A percentile compares a stretch with the other conserved stretches of the same genome.
Conservation (phyloP, 257 asterid species). For the Solanum gracilifrons region DNA sequence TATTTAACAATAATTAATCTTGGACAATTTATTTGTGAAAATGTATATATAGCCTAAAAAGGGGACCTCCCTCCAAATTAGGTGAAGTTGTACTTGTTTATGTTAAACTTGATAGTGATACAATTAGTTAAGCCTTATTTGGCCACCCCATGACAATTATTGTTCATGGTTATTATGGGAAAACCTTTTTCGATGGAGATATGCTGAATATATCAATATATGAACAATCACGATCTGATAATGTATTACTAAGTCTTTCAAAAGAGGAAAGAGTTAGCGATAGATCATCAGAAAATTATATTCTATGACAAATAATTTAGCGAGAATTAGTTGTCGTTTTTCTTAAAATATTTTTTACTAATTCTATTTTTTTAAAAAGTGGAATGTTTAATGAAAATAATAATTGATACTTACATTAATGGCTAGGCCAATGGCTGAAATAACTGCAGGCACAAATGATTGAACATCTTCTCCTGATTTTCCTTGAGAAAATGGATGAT, state of each 20-base stretch:
- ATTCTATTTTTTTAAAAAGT: background rate
- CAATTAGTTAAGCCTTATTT: background rate
- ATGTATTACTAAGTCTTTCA: too few species aligned
- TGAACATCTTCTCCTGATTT: background rate
- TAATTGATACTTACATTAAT: background rate
- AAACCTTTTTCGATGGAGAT: too few species aligned
- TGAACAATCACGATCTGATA: too few species aligned
- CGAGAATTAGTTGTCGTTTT: background rate
- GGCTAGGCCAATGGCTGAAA: background rate
- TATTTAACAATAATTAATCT: background rate
- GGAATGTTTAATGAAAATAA: background rate
- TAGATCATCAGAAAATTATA: too few species aligned
- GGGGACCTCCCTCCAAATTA: background rate
- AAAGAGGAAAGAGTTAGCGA: too few species aligned
- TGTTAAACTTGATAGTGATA: too few species aligned
- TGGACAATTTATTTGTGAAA: background rate
- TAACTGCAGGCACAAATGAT: background rate
- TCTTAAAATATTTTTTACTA: background rate
- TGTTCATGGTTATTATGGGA: background rate
- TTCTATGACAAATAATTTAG: background rate
- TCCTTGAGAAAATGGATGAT: conserved; percentile 3
- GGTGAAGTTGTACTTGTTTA: background rate
- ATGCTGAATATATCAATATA: too few species aligned
- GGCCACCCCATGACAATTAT: background rate
- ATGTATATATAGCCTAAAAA: background rate